Conservation (phyloP, 2,329 filamentous ascomycete genomes). For the Fonsecaea multimorphosa region DNA sequence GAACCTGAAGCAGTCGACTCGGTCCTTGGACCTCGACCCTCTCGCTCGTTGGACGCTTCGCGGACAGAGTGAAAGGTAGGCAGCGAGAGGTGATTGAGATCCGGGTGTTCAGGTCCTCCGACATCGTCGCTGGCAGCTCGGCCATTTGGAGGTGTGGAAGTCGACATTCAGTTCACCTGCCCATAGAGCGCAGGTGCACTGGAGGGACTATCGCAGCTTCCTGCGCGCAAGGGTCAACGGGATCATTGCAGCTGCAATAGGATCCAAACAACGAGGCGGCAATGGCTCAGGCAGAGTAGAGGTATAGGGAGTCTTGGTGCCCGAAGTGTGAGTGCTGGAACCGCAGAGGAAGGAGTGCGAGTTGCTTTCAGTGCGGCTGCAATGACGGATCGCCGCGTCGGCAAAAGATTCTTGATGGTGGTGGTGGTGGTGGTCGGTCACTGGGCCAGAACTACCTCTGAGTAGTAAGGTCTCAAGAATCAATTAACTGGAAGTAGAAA, state of each 20-base stretch:
- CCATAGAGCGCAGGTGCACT: conserved; percentile 32
- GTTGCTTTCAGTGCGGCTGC: background rate
- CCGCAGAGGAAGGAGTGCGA: background rate
- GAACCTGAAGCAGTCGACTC: conserved; percentile 26
- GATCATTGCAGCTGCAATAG: conserved; percentile 27
- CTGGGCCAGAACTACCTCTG: background rate
- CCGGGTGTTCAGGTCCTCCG: conserved; percentile 16
- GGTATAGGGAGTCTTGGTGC: background rate
- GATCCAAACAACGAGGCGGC: background rate
- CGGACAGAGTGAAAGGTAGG: conserved; percentile 34
- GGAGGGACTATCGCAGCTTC: conserved; percentile 33
- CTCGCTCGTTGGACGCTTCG: conserved; percentile 24
- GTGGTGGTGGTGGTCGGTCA: background rate
- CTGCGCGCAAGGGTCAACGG: conserved; percentile 23
- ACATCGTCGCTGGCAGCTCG: conserved; percentile 24
- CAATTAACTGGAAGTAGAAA: background rate
- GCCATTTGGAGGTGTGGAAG: conserved; percentile 29
- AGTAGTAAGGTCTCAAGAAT: background rate
- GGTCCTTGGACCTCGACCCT: conserved; percentile 24
- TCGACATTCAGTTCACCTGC: conserved; percentile 37
- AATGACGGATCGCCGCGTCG: background rate
- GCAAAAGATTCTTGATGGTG: conserved; percentile 3
- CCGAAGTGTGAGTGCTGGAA: background rate
- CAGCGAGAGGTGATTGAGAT: conserved; percentile 25
- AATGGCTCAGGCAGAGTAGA: background rate